Conservation (phyloP, 495 filamentous ascomycete genomes). For the Peziza echinospora region DNA sequence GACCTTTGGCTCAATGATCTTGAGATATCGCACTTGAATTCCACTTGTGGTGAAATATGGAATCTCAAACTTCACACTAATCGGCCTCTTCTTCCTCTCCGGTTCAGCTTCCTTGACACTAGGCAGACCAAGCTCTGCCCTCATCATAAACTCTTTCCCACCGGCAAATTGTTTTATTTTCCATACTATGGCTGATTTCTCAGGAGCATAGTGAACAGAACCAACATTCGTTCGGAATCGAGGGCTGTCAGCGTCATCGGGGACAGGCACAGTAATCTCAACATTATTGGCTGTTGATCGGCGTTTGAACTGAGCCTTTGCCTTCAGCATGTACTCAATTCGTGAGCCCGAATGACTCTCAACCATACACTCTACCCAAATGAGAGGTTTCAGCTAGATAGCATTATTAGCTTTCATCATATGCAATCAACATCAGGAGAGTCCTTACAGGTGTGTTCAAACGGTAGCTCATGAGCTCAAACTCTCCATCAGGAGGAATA, state of each 20-base stretch:
- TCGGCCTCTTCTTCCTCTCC: slow-evolving; percentile 80
- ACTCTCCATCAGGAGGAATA: slow-evolving; percentile 95
- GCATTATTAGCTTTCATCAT: slow-evolving; percentile 1
- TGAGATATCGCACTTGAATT: slow-evolving; percentile 94
- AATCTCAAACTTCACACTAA: slow-evolving; percentile 98
- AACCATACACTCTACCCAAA: slow-evolving; percentile 97
- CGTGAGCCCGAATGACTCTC: slow-evolving; percentile 83
- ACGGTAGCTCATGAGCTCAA: slow-evolving; percentile 98
- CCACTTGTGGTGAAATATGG: slow-evolving; percentile 98
- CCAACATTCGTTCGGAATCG: slow-evolving; percentile 96
- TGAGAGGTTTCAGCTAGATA: slow-evolving; percentile 79
- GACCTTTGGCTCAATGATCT: slow-evolving; percentile 99
- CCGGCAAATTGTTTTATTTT: slow-evolving; percentile 99
- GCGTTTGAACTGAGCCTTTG: slow-evolving; percentile 94
- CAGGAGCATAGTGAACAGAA: slow-evolving; percentile 92
- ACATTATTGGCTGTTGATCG: slow-evolving; percentile 97
- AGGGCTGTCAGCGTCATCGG: slow-evolving; percentile 89
- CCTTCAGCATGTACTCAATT: slow-evolving; percentile 98
- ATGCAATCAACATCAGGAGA: not conserved
- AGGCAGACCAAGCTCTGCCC: slow-evolving; percentile 86
- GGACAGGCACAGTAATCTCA: slow-evolving; percentile 90
- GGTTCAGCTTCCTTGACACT: slow-evolving; percentile 94
- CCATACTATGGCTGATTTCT: slow-evolving; percentile 95
- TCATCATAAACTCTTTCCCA: slow-evolving; percentile 96
- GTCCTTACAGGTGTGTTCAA: slow-evolving; percentile 57